These are phyloP conservation scores for Hanseniaspora nectarophila DNA, from an alignment of 805 yeast genomes.

Conservation along the genomic window DNA sequence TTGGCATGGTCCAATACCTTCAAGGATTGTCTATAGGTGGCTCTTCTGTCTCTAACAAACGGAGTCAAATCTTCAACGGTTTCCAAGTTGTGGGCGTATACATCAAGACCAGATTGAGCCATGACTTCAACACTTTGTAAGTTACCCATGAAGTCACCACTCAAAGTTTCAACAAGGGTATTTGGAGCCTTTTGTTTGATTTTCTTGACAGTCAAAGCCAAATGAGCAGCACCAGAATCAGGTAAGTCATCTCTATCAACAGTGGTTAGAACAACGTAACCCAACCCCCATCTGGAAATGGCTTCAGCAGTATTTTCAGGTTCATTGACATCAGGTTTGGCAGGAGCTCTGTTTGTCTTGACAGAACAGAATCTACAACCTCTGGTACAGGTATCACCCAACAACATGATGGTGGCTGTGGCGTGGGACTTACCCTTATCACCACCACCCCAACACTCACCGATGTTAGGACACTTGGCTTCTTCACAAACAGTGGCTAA, in stretches of 20 bases:
- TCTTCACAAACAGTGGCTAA: conserved; percentile 96
- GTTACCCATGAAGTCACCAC: conserved; percentile 94
- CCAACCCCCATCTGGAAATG: conserved; percentile 93
- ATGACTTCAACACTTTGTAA: conserved; percentile 63
- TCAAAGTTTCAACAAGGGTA: conserved; percentile 79
- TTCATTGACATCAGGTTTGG: conserved; percentile 85
- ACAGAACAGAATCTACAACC: conserved; percentile 99
- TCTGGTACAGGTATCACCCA: conserved; percentile 98
- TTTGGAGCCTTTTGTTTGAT: conserved; percentile 85
- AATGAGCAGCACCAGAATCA: conserved; percentile 89
- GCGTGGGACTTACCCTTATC: conserved; percentile 68
- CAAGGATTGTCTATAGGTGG: conserved; percentile 82
- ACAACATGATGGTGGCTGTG: conserved; percentile 91
- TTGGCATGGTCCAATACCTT: conserved; percentile 73
- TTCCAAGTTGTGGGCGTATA: conserved; percentile 92
- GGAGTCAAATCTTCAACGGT: conserved; percentile 94
- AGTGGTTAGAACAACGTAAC: conserved; percentile 92
- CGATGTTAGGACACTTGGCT: conserved; percentile 98
- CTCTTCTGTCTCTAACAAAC: conserved; percentile 89
- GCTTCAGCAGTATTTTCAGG: conserved; percentile 98
- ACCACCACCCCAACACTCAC: conserved; percentile 99
- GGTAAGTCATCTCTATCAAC: conserved; percentile 90
- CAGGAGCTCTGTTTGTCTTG: conserved; percentile 79
- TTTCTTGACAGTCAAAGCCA: conserved; percentile 72
- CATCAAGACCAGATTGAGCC: conserved; percentile 83